Evolutionary conservation across 306 rosid genomes (phyloP).

Genomic region (Prinsepia uniflora): DNA sequence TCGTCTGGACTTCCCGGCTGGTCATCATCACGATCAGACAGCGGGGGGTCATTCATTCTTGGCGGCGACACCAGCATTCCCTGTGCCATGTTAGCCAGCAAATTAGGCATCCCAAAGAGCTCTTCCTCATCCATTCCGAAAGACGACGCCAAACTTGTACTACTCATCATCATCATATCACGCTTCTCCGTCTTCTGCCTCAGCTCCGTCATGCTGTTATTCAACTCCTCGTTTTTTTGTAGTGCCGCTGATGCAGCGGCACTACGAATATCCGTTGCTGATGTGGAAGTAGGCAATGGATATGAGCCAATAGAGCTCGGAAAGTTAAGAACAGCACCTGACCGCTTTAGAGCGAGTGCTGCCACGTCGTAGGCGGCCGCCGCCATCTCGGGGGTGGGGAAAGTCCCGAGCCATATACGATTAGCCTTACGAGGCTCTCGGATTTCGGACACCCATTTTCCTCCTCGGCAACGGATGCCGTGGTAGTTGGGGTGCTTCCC

Average conservation of each 20-base stretch:
- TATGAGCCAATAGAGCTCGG: conserved; percentile 34
- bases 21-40: conserved; percentile 21
- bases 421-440: conserved; percentile 77
- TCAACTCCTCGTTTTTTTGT: not conserved
- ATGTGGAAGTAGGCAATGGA: conserved; percentile 53
- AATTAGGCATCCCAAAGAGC: conserved; percentile 68
- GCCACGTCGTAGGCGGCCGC: conserved; percentile 92
- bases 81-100: conserved; percentile 76
- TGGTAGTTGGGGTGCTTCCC: conserved; percentile 50
- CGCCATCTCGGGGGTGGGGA: conserved; percentile 68
- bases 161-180: not conserved
- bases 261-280: conserved; percentile 51
- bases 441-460: conserved; percentile 90
- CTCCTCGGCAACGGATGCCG: conserved; percentile 71
- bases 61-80: conserved; percentile 92
- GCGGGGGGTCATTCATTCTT: conserved; percentile 18
- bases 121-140: conserved; percentile 66
- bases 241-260: conserved; percentile 39
- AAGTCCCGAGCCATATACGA: conserved; percentile 88
- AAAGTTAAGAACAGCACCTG: conserved; percentile 55
- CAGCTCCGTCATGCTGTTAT: not conserved
- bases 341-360: conserved; percentile 65
- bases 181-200: not conserved
- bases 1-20: conserved; percentile 29
- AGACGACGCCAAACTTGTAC: not conserved